Evolutionary conservation across 495 filamentous ascomycete genomes (phyloP).

Genomic region (Penicillium chermesinum): DNA sequence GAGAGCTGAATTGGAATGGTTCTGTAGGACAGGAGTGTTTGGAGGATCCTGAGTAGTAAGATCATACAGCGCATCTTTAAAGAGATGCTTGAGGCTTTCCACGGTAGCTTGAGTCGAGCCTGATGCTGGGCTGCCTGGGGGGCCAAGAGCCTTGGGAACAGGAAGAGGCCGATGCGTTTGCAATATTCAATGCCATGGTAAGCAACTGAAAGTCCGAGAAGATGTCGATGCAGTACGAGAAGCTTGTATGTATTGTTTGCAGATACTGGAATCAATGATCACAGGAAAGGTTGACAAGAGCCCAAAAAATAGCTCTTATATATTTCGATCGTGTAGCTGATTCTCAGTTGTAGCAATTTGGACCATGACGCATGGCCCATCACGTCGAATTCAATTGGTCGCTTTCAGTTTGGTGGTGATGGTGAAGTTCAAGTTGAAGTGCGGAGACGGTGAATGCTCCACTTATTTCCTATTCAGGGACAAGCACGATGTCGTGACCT

Average conservation of each 20-base stretch:
- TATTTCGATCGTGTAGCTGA: no score
- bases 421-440: not conserved
- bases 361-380: no score
- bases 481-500: not conserved
- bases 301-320: no score
- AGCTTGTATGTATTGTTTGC: no score
- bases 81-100: slow-evolving; percentile 3
- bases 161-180: not conserved
- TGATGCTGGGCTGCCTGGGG: not conserved
- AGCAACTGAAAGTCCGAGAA: no score
- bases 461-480: not conserved
- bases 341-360: no score
- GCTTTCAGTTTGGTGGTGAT: not conserved
- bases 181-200: not conserved
- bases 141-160: not conserved
- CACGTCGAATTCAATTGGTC: not conserved
- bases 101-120: not conserved
- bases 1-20: slow-evolving; percentile 5
- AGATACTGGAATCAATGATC: no score
- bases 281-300: no score
- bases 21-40: slow-evolving; percentile 12
- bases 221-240: no score
- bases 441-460: not conserved
- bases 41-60: slow-evolving; percentile 12
- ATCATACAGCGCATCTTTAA: slow-evolving; percentile 9